Evolutionary conservation across 2,329 filamentous ascomycete genomes (phyloP), one percentile per base, ranked within the genome.

Genomic region (Bipolaris oryzae): DNA sequence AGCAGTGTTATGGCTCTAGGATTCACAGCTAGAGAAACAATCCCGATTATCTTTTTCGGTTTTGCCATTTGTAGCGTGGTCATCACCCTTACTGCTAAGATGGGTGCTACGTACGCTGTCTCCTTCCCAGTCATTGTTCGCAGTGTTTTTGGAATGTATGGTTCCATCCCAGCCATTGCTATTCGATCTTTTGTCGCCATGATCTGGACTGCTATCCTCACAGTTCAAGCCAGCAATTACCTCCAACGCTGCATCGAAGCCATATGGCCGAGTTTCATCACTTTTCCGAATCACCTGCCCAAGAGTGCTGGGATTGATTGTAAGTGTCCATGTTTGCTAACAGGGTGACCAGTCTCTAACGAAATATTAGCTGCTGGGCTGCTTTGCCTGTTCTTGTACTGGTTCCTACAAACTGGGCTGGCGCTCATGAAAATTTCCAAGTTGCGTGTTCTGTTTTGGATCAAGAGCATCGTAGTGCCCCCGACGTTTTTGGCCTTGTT

Each of bases 311-410:
- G 70, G 9, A 69, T 74, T 34, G 59, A 62, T 21, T 76, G 71
- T 72, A 61, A 59, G 65, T 25, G 13, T 3, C 11, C 7, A 11
- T 1, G 5, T 20, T 20, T 16, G 0, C n/a, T 1, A 7, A n/a
- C 9, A 16, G 15, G 2, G 1, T 3, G 7, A 37, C 3, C 1
- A 5, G 20, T 37, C 2, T 15, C 50, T 53, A 28, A 4, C 11
- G 23, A 28, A 10, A 28, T 70, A 74, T 74, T 71, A 42, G 77
- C 80, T 13, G 76, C 78, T 18, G 77, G 80, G 23, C 71, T 84
- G 28, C 74, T 83, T 1, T 83, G 78, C 55, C 80, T 83, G 58
- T 79, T 83, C 50, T 67, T 84, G 39, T 84, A 84, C 67, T 84
- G 81, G 76, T 74, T 79, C 28, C 63, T 81, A 18, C 82, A 82